Conservation (phyloP, 768 basidiomycete genomes). For the Panellus pusillus region DNA sequence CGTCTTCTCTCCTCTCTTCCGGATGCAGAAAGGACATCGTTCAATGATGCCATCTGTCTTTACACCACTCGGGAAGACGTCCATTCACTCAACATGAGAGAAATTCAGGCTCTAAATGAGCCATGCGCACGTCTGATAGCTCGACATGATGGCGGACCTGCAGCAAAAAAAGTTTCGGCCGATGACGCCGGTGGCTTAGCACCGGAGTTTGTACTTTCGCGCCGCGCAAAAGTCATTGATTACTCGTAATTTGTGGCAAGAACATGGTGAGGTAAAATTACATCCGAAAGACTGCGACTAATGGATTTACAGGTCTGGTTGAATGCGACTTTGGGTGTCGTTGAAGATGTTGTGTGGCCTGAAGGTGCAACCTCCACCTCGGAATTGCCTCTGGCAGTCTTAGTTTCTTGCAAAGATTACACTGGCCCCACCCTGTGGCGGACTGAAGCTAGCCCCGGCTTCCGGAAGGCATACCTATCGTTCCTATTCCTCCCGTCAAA, state of each 20-base stretch:
- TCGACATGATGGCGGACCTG: background rate
- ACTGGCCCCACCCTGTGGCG: conserved; percentile 18
- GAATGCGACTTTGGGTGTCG: too few relatives aligned
- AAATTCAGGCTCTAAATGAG: background rate
- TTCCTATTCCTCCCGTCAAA: too few relatives aligned
- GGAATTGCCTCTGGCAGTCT: conserved; percentile 13
- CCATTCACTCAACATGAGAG: background rate
- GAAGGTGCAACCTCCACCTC: conserved; percentile 1
- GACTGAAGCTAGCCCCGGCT: background rate
- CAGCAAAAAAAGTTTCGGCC: background rate
- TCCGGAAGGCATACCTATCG: conserved; percentile 8
- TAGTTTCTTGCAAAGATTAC: too few relatives aligned
- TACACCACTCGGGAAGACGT: conserved; percentile 9
- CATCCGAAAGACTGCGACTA: too few relatives aligned
- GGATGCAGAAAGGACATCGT: background rate
- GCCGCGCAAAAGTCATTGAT: conserved; percentile 11
- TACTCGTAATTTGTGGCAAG: conserved; percentile 6
- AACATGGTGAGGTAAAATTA: too few relatives aligned
- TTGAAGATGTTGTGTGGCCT: conserved; percentile 9
- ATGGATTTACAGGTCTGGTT: conserved; percentile 8
- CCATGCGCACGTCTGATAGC: conserved; percentile 7
- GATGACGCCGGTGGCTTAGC: conserved; percentile 6
- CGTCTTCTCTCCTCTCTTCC: too few relatives aligned
- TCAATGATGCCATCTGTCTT: conserved; percentile 2
- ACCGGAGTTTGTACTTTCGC: background rate